Evolutionary conservation across 306 rosid species (phyloP), one percentile per base, ranked within the genome.

Genomic region (Vachellia collinsii): DNA sequence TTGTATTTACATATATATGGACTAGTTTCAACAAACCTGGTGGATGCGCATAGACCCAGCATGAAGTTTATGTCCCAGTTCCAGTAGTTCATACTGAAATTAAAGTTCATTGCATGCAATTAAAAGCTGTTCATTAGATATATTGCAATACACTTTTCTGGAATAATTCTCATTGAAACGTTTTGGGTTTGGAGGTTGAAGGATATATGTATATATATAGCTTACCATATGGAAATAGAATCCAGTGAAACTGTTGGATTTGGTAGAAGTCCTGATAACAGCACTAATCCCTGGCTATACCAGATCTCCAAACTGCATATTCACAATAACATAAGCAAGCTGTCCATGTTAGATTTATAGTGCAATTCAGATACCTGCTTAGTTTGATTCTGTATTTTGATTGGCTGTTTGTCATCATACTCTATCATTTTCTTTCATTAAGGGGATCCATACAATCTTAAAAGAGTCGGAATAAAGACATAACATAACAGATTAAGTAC

Each of bases 241-340:
- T 87, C 92, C 38, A 87, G 68, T 6, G 90, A 23, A 75, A 87
- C 20, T 17, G 89, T 83, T 12, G 90, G 84, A 73, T 87, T 74
- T 38, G 92, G 13, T n/a, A 89, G 88, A 4, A 87, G 88, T 72
- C 88, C 92, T 61, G 92, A 85, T 80, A 89, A 64, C 16, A 85
- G 85, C 16, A 86, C 82, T 3, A 89, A 83, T 38, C 83, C 86
- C 70, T 87, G 89, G 67, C 67, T 62, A 77, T 87, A 89, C 88
- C 92, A 87, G 78, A 83, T 87, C 88, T 89, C 90, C 88, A 89
- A 87, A 77, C 88, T 80, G 50, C 78, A 78, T 38, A 38, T 56
- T 29, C 38, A 53, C 12, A 50, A 20, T 5, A 1, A 59, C 10
- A 22, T 11, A 11, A 58, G 64, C 10, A 22, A 59, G 36, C 16